Percentiles rank a stretch among this genome's conserved stretches.
Conservation (phyloP, 352 stramenopile genomes). For the Globisporangium lucens region DNA sequence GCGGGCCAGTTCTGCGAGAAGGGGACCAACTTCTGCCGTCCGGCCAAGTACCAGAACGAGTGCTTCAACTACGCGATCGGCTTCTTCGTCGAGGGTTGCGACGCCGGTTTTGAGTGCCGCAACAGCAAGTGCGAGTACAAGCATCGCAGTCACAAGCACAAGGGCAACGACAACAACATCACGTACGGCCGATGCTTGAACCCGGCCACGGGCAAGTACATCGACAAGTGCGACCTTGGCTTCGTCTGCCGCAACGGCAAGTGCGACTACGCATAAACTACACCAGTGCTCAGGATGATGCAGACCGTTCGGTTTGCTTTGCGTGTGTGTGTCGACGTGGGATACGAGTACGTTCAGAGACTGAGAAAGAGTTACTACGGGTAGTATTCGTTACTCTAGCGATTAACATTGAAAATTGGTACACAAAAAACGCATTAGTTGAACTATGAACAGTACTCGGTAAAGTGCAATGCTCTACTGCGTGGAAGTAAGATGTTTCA, state of each 20-base stretch:
- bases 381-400: background rate
- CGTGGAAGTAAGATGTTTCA: no score
- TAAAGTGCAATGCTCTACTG: background rate
- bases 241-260: constrained; percentile 17
- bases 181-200: constrained; percentile 10
- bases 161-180: background rate
- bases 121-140: constrained; percentile 16
- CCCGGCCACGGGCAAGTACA: constrained; percentile 15
- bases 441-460: background rate
- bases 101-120: constrained; percentile 10
- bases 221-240: constrained; percentile 14
- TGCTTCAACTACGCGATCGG: constrained; percentile 16
- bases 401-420: background rate
- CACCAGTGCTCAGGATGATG: background rate
- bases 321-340: background rate
- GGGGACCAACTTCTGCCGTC: constrained; percentile 13
- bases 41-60: constrained; percentile 5
- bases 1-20: constrained; percentile 9
- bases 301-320: background rate
- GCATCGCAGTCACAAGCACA: background rate
- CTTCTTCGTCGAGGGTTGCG: constrained; percentile 11
- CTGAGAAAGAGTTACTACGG: background rate
- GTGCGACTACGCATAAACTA: constrained; percentile 13
- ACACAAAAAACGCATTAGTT: background rate
- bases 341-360: background rate